phyloP scores from a whole-genome alignment of 2,329 filamentous ascomycete genomes.

The Malbranchea zuffiana region DNA sequence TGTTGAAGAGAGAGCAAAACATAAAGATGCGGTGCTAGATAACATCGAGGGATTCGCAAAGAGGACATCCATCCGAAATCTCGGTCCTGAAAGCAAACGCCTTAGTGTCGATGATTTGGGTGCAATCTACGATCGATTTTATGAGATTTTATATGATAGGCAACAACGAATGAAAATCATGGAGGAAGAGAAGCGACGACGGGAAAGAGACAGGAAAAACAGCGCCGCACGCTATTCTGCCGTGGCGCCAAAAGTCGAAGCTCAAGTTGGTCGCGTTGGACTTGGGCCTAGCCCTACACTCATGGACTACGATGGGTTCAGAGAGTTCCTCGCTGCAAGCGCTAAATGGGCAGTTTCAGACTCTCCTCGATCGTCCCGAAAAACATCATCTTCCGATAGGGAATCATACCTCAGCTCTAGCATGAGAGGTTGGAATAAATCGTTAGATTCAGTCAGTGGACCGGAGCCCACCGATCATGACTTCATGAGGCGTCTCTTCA shows the following conservation, averaged over 20 bases:
- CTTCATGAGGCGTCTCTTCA: conserved; percentile 79
- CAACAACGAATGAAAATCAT: conserved; percentile 71
- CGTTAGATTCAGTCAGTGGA: conserved; percentile 44
- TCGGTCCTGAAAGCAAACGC: conserved; percentile 91
- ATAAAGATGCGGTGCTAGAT: conserved; percentile 86
- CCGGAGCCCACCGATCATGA: conserved; percentile 82
- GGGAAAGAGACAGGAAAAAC: conserved; percentile 47
- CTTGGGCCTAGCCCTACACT: conserved; percentile 78
- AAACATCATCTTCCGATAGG: conserved; percentile 39
- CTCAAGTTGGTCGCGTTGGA: conserved; percentile 77
- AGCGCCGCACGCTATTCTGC: conserved; percentile 30
- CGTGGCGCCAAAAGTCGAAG: conserved; percentile 40
- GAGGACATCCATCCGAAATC: conserved; percentile 86
- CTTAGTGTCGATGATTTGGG: conserved; percentile 76
- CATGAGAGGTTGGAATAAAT: conserved; percentile 41
- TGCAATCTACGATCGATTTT: conserved; percentile 88
- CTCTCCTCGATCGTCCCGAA: conserved; percentile 53
- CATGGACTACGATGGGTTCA: conserved; percentile 96
- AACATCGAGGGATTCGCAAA: conserved; percentile 98
- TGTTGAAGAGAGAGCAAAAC: conserved; percentile 75
- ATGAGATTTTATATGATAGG: conserved; percentile 79
- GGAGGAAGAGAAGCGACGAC: conserved; percentile 59
- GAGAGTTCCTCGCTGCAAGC: conserved; percentile 83
- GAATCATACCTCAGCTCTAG: conserved; percentile 52
- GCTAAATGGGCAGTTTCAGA: conserved; percentile 91